Percentiles rank a stretch among this genome's conserved stretches.
These are phyloP conservation scores for Xylariaceae sp. DNA, from an alignment of 2,329 filamentous ascomycete genomes.

Conservation along the genomic window DNA sequence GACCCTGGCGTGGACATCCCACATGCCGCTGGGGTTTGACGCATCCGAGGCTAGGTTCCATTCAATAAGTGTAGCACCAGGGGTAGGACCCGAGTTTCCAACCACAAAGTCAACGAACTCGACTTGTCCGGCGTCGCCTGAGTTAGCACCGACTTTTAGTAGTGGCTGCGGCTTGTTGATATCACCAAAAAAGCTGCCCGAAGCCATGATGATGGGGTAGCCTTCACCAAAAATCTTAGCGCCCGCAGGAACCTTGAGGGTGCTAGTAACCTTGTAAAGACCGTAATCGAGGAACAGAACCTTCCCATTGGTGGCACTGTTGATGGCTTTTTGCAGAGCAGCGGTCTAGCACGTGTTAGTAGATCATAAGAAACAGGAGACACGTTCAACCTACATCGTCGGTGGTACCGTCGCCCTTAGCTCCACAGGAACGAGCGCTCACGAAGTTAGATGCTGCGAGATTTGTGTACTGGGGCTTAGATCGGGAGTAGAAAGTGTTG, in stretches of 20 bases:
- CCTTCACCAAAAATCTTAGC: conserved; percentile 35
- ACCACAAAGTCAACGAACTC: conserved; percentile 72
- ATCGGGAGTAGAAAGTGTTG: conserved; percentile 54
- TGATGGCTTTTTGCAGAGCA: conserved; percentile 55
- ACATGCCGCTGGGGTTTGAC: conserved; percentile 51
- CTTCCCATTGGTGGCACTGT: conserved; percentile 45
- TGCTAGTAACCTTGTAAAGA: conserved; percentile 48
- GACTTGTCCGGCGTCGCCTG: conserved; percentile 60
- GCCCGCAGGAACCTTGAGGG: conserved; percentile 44
- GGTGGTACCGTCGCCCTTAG: conserved; percentile 64
- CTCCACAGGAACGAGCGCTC: conserved; percentile 49
- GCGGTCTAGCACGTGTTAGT: conserved; percentile 39
- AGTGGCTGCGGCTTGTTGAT: conserved; percentile 59
- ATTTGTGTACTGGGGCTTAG: conserved; percentile 68
- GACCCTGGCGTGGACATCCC: conserved; percentile 73
- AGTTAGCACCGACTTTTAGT: conserved; percentile 56
- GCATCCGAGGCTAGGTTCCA: conserved; percentile 60
- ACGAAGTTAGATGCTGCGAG: conserved; percentile 56
- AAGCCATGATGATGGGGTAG: conserved; percentile 46
- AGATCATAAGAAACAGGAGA: conserved; percentile 37
- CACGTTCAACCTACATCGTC: conserved; percentile 55
- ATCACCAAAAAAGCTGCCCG: conserved; percentile 53
- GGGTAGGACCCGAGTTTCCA: conserved; percentile 60
- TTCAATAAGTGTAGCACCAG: conserved; percentile 67
- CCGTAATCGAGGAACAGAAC: conserved; percentile 56